phyloP scores from a whole-genome alignment of 495 filamentous ascomycete genomes.

The Hypoxylon fuscum region DNA sequence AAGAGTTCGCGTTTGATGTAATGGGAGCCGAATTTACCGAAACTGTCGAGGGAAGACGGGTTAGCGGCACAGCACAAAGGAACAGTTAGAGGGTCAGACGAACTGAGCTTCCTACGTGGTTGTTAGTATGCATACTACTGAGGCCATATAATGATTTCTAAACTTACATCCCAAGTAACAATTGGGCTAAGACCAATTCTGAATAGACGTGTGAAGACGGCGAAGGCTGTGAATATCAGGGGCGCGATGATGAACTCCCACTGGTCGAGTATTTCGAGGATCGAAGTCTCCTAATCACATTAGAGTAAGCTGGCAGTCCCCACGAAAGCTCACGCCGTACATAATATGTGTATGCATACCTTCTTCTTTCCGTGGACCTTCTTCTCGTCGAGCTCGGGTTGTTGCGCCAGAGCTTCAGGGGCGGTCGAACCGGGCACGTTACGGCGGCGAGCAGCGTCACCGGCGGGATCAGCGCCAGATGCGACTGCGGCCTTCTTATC shows the following conservation, averaged over 20 bases:
- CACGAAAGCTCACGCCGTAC: conserved; percentile 2
- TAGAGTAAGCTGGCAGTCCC: conserved; percentile 10
- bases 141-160: neutral
- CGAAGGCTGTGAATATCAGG: conserved; percentile 83
- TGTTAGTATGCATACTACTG: conserved; percentile 26
- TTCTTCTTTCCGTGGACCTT: conserved; percentile 68
- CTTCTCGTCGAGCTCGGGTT: conserved; percentile 66
- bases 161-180: conserved; percentile 95
- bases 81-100: conserved; percentile 27
- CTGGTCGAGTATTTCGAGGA: conserved; percentile 72
- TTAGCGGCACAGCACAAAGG: conserved; percentile 40
- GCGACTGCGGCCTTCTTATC: conserved; percentile 61
- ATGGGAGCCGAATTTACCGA: conserved; percentile 98
- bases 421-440: conserved; percentile 67
- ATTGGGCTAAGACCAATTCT: conserved; percentile 95
- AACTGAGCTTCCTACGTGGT: conserved; percentile 45
- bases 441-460: conserved; percentile 77
- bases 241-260: conserved; percentile 91
- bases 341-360: conserved; percentile 52
- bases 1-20: conserved; percentile 99
- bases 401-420: conserved; percentile 45
- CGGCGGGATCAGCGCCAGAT: conserved; percentile 69
- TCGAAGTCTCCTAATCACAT: conserved; percentile 52
- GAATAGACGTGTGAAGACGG: conserved; percentile 94
- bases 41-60: conserved; percentile 62